Evolutionary conservation across 2,329 filamentous ascomycete species (phyloP), one percentile per base, ranked within the genome.

Genomic region (Xylaria polymorpha): DNA sequence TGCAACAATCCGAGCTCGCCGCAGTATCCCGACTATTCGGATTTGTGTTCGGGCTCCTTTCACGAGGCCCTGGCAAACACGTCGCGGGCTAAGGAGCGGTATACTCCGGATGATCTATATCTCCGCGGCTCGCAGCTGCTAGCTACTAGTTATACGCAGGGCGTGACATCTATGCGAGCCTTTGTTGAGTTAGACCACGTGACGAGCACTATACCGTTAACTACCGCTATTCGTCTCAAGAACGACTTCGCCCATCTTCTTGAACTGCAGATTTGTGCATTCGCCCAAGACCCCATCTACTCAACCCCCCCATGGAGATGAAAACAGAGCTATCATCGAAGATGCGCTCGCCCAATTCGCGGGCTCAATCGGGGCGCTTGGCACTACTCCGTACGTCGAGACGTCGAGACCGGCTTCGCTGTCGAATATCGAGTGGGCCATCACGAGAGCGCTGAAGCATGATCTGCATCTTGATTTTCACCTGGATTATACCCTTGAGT

Each of bases 341-440:
- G 78, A 74, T 18, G 77, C 77, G 1, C 72, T 83, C 29, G 71
- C 59, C 46, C 51, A 71, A 29, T 73, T 74, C 48, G 70, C 64
- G 1, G 73, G 77, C 4, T 80, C 78, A 1, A 84, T 92, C 1
- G 87, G 88, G 50, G 90, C 85, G 0, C 74, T 93, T 22, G 91
- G 91, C 2, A 89, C 87, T 59, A 92, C 91, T 1, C 91, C 91
- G 0, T 93, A 93, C 73, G 90, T 92, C 1, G 91, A 94, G 77
- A 76, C 80, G 5, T 82, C 82, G 32, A 74, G 81, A 22, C 77
- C 80, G 10, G 83, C 83, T 7, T 83, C 85, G 68, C 81, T 84
- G 61, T 75, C 77, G 58, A 93, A 92, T 74, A 86, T 92, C 20
- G 81, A 85, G 20, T 93, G 88, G 87, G 87, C 91, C 18, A 81